Base-by-base conservation (phyloP, 2,329 filamentous ascomycete species). In the Clonostachys rhizophaga region DNA sequence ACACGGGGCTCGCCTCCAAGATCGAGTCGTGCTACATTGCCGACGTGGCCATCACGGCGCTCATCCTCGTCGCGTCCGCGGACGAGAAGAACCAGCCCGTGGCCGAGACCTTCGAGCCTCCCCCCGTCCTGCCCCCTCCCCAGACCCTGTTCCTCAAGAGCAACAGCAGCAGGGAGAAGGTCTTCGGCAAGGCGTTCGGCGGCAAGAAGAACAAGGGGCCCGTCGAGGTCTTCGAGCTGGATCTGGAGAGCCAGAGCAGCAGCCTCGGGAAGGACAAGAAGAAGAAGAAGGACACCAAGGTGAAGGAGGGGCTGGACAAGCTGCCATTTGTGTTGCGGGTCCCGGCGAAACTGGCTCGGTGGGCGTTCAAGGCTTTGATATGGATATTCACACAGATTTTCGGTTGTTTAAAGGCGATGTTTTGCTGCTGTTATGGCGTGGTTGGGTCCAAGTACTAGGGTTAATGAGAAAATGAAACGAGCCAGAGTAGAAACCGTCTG, bases 21-120 rank as follows among this genome's bases (percentile, higher is more conserved):
- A 75, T 84, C 45, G 79, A 83, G 40, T 71, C 74, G 34, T 83
- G 79, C 58, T 86, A 82, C 59, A 65, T 85, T 39, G 70, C 82
- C 13, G 82, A 86, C 57, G 80, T 84, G 1, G 81, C 76, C 5
- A 77, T 84, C 14, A 69, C 78, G 3, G 80, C 82, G 1, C 66
- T 85, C 14, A 61, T 84, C 54, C 67, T 86, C 5, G 80, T 84
- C 6, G 80, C 81, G 2, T 69, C 76, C 44, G 59, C 68, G 8
- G 81, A 85, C 57, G 78, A 78, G 56, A 74, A 74, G 58, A 76
- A 74, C 53, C 54, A 48, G 0, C 55, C 63, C 0, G 53, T 53
- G 2, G 61, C 72, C 18, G 79, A 82, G 62, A 65, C 72, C 3
- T 84, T 85, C 55, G 79, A 78, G 55, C 79, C 82, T 14, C 81